Conservation (phyloP, 345 rosid genomes). For the Camelina laxa region DNA sequence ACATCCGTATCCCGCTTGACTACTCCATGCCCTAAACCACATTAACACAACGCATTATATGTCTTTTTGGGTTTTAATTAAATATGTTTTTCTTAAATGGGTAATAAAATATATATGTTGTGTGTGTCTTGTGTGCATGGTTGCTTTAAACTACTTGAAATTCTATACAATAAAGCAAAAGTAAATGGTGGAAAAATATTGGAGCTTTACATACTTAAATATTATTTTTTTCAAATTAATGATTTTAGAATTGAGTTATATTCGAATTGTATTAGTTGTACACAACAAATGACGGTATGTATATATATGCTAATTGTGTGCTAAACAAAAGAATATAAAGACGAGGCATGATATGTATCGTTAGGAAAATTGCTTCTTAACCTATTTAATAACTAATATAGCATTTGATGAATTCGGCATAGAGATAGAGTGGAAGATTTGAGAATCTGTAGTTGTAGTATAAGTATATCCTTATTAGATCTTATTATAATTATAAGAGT, state of each 20-base stretch:
- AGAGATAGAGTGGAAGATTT: not conserved
- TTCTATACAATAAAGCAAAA: not conserved
- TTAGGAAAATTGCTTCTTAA: not conserved
- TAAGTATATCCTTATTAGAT: not conserved
- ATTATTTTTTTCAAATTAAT: not conserved
- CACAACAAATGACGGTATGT: conserved; percentile 2
- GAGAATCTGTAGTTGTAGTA: conserved; percentile 4
- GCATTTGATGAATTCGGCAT: conserved; percentile 8
- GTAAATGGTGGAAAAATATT: not conserved
- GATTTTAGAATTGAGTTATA: not conserved
- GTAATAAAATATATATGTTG: conserved; percentile 9
- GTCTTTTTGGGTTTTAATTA: no score
- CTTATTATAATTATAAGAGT: not conserved
- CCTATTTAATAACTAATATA: conserved; percentile 11
- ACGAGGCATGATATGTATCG: not conserved
- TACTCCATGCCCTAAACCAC: conserved; percentile 69
- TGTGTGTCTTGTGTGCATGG: conserved; percentile 16
- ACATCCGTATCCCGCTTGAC: conserved; percentile 43
- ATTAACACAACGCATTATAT: conserved; percentile 6
- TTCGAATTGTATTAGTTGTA: not conserved
- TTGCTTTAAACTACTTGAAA: conserved; percentile 7
- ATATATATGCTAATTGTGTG: conserved; percentile 6
- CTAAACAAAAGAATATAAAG: not conserved
- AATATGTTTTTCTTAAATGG: no score
- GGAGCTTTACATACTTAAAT: conserved; percentile 7